Evolutionary conservation across 192 early-diverging fungal species (phyloP).

Genomic region (Anaeromyces robustus): DNA sequence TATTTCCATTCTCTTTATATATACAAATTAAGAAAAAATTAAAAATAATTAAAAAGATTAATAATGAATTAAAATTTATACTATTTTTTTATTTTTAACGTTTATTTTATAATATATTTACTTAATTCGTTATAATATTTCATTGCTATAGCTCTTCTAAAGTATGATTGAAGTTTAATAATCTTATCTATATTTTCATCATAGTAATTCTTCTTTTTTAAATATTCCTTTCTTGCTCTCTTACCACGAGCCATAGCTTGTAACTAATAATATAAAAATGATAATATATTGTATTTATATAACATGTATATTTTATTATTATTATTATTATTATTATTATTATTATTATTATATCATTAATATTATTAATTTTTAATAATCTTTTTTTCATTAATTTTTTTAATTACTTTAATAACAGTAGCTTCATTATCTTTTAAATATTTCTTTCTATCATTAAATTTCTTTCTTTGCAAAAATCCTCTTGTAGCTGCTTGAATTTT

Average conservation of each 20-base stretch:
- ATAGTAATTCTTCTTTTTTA: slow-evolving; percentile 37
- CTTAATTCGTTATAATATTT: slow-evolving; percentile 14
- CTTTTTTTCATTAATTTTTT: slow-evolving; percentile 7
- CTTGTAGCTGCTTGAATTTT: slow-evolving; percentile 15
- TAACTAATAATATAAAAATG: slow-evolving; percentile 9
- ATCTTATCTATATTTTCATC: slow-evolving; percentile 51
- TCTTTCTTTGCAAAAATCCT: slow-evolving; percentile 7
- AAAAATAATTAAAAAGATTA: too few species aligned
- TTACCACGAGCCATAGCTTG: slow-evolving; percentile 52
- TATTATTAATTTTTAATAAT: neutral
- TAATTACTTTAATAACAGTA: slow-evolving; percentile 20
- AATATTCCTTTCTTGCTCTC: slow-evolving; percentile 39
- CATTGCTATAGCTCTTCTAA: slow-evolving; percentile 23
- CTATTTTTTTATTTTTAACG: too few species aligned
- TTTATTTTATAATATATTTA: slow-evolving; percentile 39
- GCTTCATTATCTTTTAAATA: slow-evolving; percentile 20
- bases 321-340: too few species aligned
- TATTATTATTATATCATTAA: too few species aligned
- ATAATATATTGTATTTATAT: slow-evolving; percentile 13
- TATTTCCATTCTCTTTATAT: slow-evolving; percentile 48
- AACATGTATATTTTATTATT: too few species aligned
- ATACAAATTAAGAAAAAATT: too few species aligned
- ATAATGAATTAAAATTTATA: too few species aligned
- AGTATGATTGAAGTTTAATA: slow-evolving; percentile 58
- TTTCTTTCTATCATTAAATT: slow-evolving; percentile 10